Evolutionary conservation across 2,329 filamentous ascomycete species (phyloP), one percentile per base, ranked within the genome.

Genomic region (Xylariaceae sp.): DNA sequence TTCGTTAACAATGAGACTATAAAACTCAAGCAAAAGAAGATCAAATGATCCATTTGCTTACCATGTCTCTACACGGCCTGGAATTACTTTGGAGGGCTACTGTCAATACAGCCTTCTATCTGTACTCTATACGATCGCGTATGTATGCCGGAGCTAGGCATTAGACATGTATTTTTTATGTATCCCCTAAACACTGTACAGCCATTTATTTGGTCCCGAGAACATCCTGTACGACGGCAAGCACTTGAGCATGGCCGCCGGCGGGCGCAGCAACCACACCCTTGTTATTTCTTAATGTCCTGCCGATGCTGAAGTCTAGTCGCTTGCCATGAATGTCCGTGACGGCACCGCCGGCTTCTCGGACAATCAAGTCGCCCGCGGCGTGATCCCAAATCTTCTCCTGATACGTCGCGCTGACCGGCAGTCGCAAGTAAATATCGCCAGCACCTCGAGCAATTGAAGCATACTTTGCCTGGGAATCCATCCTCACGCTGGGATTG

Each of bases 371-470:
- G 66, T 96, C 92, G 39, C 94, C 94, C 12, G 92, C 94, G 16
- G 94, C 94, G 71, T 99, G 94, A 69, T 99, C 94, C 94, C 94
- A 99, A 63, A 99, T 99, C 83, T 99, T 99, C 80, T 99, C 94
- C 71, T 95, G 85, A 75, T 99, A 99, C 50, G 87, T 86, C 63
- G 86, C 87, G 69, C 83, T 88, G 56, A 89, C 87, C 3, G 94
- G 94, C 54, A 99, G 76, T 50, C 95, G 83, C 54, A 99, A 80
- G 74, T 99, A 99, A 61, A 99, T 86, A 68, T 99, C 94, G 47
- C 92, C 94, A 5, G 92, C 91, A 43, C 94, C 94, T 59, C 94
- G 81, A 34, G 94, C 94, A 69, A 99, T 95, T 34, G 89, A 94
- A 58, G 87, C 92, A 74, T 99, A 99, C 74, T 99, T 99, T 64